phyloP scores from a whole-genome alignment of 2,329 filamentous ascomycete species.

The Apiospora arundinis region DNA sequence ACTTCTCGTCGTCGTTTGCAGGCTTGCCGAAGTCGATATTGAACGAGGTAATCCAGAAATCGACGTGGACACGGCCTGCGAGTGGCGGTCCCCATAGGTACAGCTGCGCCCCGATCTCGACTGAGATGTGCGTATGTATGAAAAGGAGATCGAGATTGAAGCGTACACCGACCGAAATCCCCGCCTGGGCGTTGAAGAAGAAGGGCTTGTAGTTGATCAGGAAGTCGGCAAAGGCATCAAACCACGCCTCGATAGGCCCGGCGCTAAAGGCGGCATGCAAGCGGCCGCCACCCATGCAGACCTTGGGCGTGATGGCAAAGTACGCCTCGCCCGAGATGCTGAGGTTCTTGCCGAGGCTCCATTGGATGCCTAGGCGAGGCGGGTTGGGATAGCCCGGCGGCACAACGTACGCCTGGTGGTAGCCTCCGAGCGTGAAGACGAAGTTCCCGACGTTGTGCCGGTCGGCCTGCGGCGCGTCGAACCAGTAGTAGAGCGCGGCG shows the following conservation, averaged over 20 bases:
- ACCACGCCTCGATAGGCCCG: slow-evolving; percentile 45
- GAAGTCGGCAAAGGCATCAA: slow-evolving; percentile 49
- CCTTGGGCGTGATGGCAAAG: slow-evolving; percentile 53
- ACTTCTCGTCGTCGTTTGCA: background rate
- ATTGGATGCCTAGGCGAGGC: slow-evolving; percentile 46
- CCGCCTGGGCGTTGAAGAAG: slow-evolving; percentile 39
- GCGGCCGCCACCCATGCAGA: slow-evolving; percentile 48
- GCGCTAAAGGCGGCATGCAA: slow-evolving; percentile 36
- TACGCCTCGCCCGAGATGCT: slow-evolving; percentile 48
- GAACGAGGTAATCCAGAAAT: slow-evolving; percentile 40
- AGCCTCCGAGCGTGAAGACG: slow-evolving; percentile 54
- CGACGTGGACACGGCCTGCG: slow-evolving; percentile 38
- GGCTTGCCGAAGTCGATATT: slow-evolving; percentile 34
- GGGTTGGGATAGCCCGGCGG: slow-evolving; percentile 47
- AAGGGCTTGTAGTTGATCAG: slow-evolving; percentile 50
- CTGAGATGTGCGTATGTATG: slow-evolving; percentile 34
- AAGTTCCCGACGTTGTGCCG: slow-evolving; percentile 43
- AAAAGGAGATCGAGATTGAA: slow-evolving; percentile 39
- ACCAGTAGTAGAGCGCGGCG: slow-evolving; percentile 49
- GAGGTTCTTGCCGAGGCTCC: slow-evolving; percentile 39
- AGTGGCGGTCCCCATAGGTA: slow-evolving; percentile 39
- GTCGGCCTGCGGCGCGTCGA: slow-evolving; percentile 32
- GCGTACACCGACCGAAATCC: slow-evolving; percentile 37
- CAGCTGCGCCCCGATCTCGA: slow-evolving; percentile 38
- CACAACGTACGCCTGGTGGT: slow-evolving; percentile 44